Evolutionary conservation across 2,329 filamentous ascomycete genomes (phyloP), one percentile per base, ranked within the genome.

Genomic region (Pseudocercospora eumusae): DNA sequence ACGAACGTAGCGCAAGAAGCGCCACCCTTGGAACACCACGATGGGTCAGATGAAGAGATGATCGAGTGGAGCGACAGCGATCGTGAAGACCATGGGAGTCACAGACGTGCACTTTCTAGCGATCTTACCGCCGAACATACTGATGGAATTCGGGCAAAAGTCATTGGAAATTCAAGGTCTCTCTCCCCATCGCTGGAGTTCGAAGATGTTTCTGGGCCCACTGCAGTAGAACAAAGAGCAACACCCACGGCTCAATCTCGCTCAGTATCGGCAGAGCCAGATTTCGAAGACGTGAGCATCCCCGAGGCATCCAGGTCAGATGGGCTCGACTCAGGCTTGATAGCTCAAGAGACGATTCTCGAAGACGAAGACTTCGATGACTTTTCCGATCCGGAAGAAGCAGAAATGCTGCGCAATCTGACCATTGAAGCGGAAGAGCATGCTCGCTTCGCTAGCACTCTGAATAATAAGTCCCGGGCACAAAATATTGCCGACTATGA

Each of bases 381-480:
- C 57, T 81, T 81, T 69, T 95, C 90, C 33, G 93, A 98, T 66
- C 90, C 92, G 0, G 95, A 96, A 75, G 93, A 98, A 65, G 93
- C 93, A 73, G 92, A 96, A 69, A 82, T 99, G 6, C 84, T 98
- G 60, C 86, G 85, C 6, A 92, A 93, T 68, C 86, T 99, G 69
- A 93, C 92, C 0, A 86, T 89, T 25, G 96, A 99, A 81, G 91
- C 90, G 1, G 91, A 96, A 77, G 95, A 97, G 70, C 93, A 99
- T 72, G 92, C 91, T 3, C 88, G 93, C 5, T 99, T 99, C 73
- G 92, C 93, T 1, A 93, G 90, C 66, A 87, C 90, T 52, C 82
- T 99, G 10, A 96, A 96, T 75, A 85, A 90, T 71, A 89, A 89
- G 66, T 83, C 88, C 0, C 83, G 86, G 18, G 79, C 81, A 3